These are phyloP conservation scores for Colletotrichum sp. DNA, from an alignment of 2,329 filamentous ascomycete genomes.

Conservation along the genomic window DNA sequence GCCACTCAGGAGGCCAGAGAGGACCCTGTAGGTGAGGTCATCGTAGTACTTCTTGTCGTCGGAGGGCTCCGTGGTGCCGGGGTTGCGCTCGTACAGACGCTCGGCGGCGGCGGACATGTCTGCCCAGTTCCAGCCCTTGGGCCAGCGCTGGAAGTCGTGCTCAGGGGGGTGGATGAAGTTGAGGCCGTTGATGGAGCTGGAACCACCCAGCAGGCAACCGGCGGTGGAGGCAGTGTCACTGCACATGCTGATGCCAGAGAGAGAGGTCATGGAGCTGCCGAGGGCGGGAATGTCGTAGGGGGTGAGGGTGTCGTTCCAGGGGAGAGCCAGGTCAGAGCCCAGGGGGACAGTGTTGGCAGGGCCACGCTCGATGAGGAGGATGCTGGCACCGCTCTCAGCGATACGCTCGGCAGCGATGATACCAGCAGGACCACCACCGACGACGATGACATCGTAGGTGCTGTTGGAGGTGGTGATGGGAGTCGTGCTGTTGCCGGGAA, in stretches of 20 bases:
- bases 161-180: slow-evolving; percentile 36
- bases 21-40: background rate
- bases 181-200: slow-evolving; percentile 36
- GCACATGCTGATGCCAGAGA: slow-evolving; percentile 32
- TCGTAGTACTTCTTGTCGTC: slow-evolving; percentile 26
- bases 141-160: slow-evolving; percentile 35
- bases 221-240: slow-evolving; percentile 38
- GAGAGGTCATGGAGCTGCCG: slow-evolving; percentile 26
- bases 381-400: slow-evolving; percentile 38
- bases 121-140: slow-evolving; percentile 31
- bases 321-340: slow-evolving; percentile 32
- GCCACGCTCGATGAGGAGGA: slow-evolving; percentile 43
- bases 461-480: slow-evolving; percentile 28
- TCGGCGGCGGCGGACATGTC: slow-evolving; percentile 30
- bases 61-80: slow-evolving; percentile 29
- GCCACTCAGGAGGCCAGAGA: slow-evolving; percentile 4
- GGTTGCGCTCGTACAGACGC: slow-evolving; percentile 30
- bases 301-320: slow-evolving; percentile 37
- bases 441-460: slow-evolving; percentile 45
- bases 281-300: slow-evolving; percentile 35
- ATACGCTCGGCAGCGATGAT: slow-evolving; percentile 39
- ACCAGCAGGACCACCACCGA: slow-evolving; percentile 40
- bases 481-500: slow-evolving; percentile 28
- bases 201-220: slow-evolving; percentile 42
- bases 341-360: slow-evolving; percentile 34